Base-by-base conservation (phyloP, 2,329 filamentous ascomycete genomes). In the Pyrenochaeta sp. region DNA sequence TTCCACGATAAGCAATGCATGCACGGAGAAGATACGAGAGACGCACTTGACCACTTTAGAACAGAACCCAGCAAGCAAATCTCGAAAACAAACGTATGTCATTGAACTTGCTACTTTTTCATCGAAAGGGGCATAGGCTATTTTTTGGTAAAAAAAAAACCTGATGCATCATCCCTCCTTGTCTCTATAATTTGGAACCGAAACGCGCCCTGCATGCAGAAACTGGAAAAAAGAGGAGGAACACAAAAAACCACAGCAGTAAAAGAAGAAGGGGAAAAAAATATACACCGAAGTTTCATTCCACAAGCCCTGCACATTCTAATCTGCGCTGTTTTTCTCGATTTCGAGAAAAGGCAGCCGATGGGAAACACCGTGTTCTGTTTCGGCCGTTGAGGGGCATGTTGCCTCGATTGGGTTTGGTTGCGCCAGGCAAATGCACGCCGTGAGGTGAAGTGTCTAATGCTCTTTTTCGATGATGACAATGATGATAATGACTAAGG, bases 381-480 rank as follows among this genome's bases (percentile, higher is more conserved):
- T 32, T 34, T 39, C 41, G 40, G 15, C 38, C 38, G 40, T 50
- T 11, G 35, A 32, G 27, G 23, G 31, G 39, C 41, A 31, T 49
- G 44, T 37, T 31, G 34, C 40, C 37, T 42, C 36, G 45, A 45
- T 35, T 31, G 21, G 44, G 32, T 41, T 34, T 43, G 47, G 47
- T 60, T 66, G 62, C 65, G 58, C 63, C 63, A 49, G 53, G 58
- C 53, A 62, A 62, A 67, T 66, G 61, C 62, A 56, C 51, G 53
- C 52, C 57, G 52, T 60, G 57, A 60, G 59, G 57, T 48, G 55
- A 55, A 35, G 55, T 57, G 51, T 70, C 65, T 69, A 70, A 68
- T 68, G 60, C 65, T 60, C 68, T 69, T 68, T 58, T 49, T 39
- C 31, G 29, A 43, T 53, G 44, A 49, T 48, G 37, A 36, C 44